Conservation (phyloP, 2,329 filamentous ascomycete species). For the Lachnellula arida region DNA sequence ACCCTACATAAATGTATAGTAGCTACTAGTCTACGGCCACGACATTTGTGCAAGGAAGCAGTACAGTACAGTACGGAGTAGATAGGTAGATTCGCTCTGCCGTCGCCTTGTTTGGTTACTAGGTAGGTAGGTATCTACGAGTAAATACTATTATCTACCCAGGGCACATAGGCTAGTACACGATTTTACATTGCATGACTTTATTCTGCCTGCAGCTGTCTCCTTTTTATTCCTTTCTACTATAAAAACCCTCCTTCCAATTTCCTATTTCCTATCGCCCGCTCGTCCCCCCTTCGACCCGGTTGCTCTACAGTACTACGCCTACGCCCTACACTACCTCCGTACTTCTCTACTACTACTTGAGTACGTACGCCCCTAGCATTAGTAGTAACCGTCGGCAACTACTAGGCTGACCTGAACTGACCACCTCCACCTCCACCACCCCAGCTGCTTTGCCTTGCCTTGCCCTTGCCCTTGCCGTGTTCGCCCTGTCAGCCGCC, state of each 20-base stretch:
- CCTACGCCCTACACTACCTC: background rate
- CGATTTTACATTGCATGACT: background rate
- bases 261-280: background rate
- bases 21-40: too few relatives aligned
- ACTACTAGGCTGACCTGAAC: background rate
- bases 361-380: too few relatives aligned
- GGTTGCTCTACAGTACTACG: background rate
- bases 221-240: background rate
- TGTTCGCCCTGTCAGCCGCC: background rate
- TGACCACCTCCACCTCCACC: background rate
- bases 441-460: background rate
- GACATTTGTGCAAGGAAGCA: background rate
- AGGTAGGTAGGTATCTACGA: too few relatives aligned
- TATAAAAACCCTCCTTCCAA: background rate
- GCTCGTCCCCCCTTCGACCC: background rate
- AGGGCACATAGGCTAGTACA: background rate
- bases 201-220: background rate
- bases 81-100: background rate
- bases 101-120: background rate
- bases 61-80: background rate
- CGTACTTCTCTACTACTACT: background rate
- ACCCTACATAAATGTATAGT: too few relatives aligned
- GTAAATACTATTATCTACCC: background rate
- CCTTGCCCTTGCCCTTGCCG: background rate
- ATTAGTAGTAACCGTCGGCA: background rate